Base-by-base conservation (phyloP, 352 stramenopile species). In the Phytopythium helicoides region DNA sequence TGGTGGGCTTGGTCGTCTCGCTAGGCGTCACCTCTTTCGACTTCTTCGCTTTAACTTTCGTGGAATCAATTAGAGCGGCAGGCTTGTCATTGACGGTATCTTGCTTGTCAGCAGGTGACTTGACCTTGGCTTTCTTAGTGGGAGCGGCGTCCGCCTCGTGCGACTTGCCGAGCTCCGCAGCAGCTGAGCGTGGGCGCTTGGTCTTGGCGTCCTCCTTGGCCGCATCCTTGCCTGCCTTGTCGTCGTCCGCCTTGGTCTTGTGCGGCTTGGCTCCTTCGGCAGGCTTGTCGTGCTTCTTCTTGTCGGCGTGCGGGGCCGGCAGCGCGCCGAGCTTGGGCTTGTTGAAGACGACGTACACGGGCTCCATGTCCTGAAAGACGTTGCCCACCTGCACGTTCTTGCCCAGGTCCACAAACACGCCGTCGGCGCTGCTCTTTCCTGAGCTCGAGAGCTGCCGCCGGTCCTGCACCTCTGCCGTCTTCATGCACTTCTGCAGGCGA, bases 321-420 rank as follows among this genome's bases (percentile, higher is more conserved):
- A 52, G 28, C 26, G 46, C 28, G 8, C 39, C 11, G 3, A 3
- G 45, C 42, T 63, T 50, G 35, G 36, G 33, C 31, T 36, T 22
- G 55, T 81, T 81, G 18, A 60, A 28, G 19, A 81, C 76, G 11
- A 92, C 66, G 55, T 88, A 92, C 26, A 92, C 75, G 59, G 87
- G 81, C 64, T 92, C 81, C 81, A 92, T 92, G 55, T 82, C 71
- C 47, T 68, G 44, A 52, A 92, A 92, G 25, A 85, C 74, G 40
- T 89, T 89, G 51, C 78, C 78, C 12, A 76, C 67, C 59, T 92
- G 81, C 39, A 88, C 76, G 28, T 84, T 87, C 68, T 92, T 92
- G 56, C 76, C 75, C 45, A 92, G 55, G 38, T 92, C 81, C 42
- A 88, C 78, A 37, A 89, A 92, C 34, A 54, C 77, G 52, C 84